Evolutionary conservation across 2,329 filamentous ascomycete genomes (phyloP).

Genomic region (Pestalotiopsis sp.): DNA sequence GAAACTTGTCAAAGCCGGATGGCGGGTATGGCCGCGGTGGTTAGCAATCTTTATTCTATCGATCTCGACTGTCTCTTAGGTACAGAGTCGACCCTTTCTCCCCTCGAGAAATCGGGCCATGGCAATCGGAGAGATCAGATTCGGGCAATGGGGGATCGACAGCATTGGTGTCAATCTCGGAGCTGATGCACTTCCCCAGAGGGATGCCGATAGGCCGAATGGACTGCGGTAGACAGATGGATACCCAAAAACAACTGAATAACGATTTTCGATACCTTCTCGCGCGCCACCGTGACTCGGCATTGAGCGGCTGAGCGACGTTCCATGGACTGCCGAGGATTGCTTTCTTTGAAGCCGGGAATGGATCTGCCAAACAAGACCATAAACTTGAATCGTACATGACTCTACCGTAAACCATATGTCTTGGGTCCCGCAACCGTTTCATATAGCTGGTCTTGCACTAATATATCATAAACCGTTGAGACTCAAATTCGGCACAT

Average conservation of each 20-base stretch:
- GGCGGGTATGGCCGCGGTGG: neutral
- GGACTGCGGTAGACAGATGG: neutral
- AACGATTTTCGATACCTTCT: neutral
- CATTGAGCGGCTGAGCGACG: neutral
- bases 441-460: too few species aligned
- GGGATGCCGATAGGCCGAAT: neutral
- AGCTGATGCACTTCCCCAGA: neutral
- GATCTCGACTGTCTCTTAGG: neutral
- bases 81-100: neutral
- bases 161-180: neutral
- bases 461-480: too few species aligned
- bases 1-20: neutral
- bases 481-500: too few species aligned
- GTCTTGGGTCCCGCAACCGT: too few species aligned
- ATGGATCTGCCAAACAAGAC: too few species aligned
- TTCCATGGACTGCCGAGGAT: too few species aligned
- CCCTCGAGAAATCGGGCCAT: neutral
- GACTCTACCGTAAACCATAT: too few species aligned
- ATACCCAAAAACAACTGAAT: constrained; percentile 11
- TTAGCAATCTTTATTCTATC: neutral
- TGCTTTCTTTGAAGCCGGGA: too few species aligned
- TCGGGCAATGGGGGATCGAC: neutral
- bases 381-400: too few species aligned
- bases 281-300: neutral
- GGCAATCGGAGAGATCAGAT: neutral